phyloP scores from a whole-genome alignment of 1,284 basidiomycete genomes.

The Austroboletus niveus region DNA sequence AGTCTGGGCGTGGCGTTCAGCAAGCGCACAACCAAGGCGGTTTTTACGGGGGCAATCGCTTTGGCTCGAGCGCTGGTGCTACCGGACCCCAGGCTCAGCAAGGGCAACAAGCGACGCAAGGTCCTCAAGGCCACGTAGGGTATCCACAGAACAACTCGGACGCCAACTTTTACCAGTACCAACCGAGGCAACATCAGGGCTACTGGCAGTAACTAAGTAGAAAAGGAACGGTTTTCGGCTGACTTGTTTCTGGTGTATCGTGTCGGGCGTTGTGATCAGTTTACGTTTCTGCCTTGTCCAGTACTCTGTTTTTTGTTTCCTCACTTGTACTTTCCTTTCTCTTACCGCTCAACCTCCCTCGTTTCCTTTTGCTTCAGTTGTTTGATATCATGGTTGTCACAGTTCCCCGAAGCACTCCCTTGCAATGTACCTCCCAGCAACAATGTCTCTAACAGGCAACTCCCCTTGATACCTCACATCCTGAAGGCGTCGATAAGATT shows the following conservation, averaged over 20 bases:
- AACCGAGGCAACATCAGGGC: conserved; percentile 60
- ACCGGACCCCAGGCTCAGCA: conserved; percentile 45
- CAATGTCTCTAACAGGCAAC: conserved; percentile 19
- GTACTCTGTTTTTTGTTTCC: conserved; percentile 7
- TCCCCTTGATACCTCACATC: background rate
- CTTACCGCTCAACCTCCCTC: conserved; percentile 18
- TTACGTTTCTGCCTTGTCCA: conserved; percentile 8
- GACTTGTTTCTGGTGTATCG: conserved; percentile 14
- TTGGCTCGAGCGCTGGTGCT: conserved; percentile 46
- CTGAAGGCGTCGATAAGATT: too few species aligned
- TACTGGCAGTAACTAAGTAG: conserved; percentile 60
- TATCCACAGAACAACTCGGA: conserved; percentile 57
- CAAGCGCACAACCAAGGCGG: conserved; percentile 44
- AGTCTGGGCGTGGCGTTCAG: conserved; percentile 48
- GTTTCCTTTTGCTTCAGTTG: conserved; percentile 30
- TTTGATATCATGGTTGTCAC: conserved; percentile 30
- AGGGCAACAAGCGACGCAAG: conserved; percentile 45
- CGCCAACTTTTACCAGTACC: conserved; percentile 65
- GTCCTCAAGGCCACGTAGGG: conserved; percentile 62
- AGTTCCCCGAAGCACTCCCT: conserved; percentile 23
- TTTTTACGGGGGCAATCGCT: conserved; percentile 64
- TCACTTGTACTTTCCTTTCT: conserved; percentile 12
- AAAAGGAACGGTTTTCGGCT: conserved; percentile 6
- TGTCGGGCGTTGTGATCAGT: background rate
- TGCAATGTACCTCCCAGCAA: conserved; percentile 32